Percentiles rank a stretch among this genome's conserved stretches.
These are phyloP conservation scores for Saccharomyces pastorianus DNA, from an alignment of 1,139 yeast genomes.

Conservation along the genomic window DNA sequence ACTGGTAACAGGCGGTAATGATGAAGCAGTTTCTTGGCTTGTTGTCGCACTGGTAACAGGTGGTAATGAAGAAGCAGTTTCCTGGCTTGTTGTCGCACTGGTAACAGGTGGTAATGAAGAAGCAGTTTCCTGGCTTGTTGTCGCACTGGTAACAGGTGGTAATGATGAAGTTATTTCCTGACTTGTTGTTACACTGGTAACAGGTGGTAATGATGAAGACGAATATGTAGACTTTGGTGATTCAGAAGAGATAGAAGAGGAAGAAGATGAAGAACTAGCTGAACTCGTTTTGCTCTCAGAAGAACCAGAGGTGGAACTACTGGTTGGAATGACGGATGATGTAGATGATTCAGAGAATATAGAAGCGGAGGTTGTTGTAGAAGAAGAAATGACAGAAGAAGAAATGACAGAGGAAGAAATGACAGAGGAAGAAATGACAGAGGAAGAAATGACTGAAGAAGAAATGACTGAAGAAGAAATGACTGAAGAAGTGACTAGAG, in stretches of 20 bases:
- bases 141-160: neutral
- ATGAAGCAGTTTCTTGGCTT: too few species aligned
- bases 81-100: too few species aligned
- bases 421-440: too few species aligned
- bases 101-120: too few species aligned
- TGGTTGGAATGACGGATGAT: neutral
- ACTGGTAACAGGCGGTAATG: too few species aligned
- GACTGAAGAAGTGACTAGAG: neutral
- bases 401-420: neutral
- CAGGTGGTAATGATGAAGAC: neutral
- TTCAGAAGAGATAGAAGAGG: neutral
- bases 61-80: too few species aligned
- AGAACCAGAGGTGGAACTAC: neutral
- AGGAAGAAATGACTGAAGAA: neutral
- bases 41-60: too few species aligned
- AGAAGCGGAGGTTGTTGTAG: neutral
- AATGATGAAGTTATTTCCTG: neutral
- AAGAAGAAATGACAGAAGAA: neutral
- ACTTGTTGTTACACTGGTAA: neutral
- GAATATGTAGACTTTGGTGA: neutral
- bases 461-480: neutral
- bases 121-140: neutral
- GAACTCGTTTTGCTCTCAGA: neutral
- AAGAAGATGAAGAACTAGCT: neutral
- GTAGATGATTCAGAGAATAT: neutral